These are phyloP conservation scores for Aspergillus sp. DNA, from an alignment of 2,329 filamentous ascomycete genomes.

Conservation along the genomic window DNA sequence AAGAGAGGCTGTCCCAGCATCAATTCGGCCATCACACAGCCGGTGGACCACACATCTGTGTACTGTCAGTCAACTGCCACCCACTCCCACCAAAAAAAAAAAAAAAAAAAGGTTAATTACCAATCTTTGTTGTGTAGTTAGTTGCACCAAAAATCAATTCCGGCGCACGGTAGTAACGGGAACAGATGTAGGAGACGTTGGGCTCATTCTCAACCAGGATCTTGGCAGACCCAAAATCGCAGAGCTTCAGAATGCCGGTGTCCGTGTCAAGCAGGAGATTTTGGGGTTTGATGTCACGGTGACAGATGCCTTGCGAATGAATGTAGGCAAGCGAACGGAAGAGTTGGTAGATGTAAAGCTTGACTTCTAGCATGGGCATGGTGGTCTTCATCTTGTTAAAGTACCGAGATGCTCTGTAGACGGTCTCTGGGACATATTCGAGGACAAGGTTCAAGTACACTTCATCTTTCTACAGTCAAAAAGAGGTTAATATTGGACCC, in stretches of 20 bases:
- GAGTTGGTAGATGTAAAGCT: conserved; percentile 98
- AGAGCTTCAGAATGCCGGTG: conserved; percentile 89
- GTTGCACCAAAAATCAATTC: conserved; percentile 98
- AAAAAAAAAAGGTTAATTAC: conserved; percentile 47
- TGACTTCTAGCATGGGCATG: conserved; percentile 97
- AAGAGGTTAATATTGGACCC: not conserved
- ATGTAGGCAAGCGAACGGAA: conserved; percentile 98
- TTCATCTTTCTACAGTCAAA: conserved; percentile 71
- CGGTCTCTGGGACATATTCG: conserved; percentile 96
- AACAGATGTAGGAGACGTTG: conserved; percentile 99
- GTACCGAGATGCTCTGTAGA: conserved; percentile 94
- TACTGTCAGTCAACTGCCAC: conserved; percentile 7
- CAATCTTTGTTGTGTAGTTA: conserved; percentile 99
- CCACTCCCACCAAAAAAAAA: not conserved
- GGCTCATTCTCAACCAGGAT: conserved; percentile 98
- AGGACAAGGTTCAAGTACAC: conserved; percentile 97
- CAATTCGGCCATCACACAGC: conserved; percentile 97
- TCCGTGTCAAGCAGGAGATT: conserved; percentile 89
- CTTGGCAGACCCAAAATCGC: conserved; percentile 98
- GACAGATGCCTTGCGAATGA: conserved; percentile 97
- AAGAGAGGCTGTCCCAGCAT: conserved; percentile 98
- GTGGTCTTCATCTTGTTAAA: conserved; percentile 99
- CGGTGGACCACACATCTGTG: conserved; percentile 96
- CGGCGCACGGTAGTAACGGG: conserved; percentile 93
- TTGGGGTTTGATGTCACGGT: conserved; percentile 98